Evolutionary conservation across 495 filamentous ascomycete species (phyloP), one percentile per base, ranked within the genome.

Genomic region (Lasiosphaeria miniovina): DNA sequence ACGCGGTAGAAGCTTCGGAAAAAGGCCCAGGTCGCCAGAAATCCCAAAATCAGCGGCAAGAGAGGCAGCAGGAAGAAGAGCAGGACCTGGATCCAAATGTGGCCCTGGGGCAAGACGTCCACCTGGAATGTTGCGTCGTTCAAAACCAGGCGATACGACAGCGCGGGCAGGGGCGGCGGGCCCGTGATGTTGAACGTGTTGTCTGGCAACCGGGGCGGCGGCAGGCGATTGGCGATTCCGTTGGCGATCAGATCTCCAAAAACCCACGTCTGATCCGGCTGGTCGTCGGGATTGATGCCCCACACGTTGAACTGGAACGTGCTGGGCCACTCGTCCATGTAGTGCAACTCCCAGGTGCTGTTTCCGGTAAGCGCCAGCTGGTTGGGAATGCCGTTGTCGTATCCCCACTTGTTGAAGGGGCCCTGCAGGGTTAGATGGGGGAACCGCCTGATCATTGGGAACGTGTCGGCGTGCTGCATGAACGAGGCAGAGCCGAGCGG

Each of bases 361-460:
- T 80, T 77, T 0, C 65, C 68, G 36, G 46, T 34, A 6, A 36
- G 71, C 6, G 31, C 43, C 49, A 77, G 71, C 59, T 83, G 80
- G 57, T 86, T 85, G 8, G 76, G 65, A 34, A 88, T 59, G 0
- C 87, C 87, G 9, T 78, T 73, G 70, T 89, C 87, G 62, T 81
- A 88, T 32, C 87, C 85, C 51, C 81, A 88, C 41, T 83, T 71
- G 57, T 89, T 89, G 67, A 82, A 89, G 3, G 79, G 75, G 0
- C 87, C 87, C 43, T 88, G 81, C 55, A 85, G 75, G 63, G 82
- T 88, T 1, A 89, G 68, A 66, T 89, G 84, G 7, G 87, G 87
- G 61, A 84, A 89, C 3, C 85, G 82, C 14, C 86, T 74, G 3
- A 71, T 45, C n/a, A 75, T 12, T 57, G 34, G 11, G 66, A 65